Conservation (phyloP, 257 asterid genomes). For the Buddleja alternifolia region DNA sequence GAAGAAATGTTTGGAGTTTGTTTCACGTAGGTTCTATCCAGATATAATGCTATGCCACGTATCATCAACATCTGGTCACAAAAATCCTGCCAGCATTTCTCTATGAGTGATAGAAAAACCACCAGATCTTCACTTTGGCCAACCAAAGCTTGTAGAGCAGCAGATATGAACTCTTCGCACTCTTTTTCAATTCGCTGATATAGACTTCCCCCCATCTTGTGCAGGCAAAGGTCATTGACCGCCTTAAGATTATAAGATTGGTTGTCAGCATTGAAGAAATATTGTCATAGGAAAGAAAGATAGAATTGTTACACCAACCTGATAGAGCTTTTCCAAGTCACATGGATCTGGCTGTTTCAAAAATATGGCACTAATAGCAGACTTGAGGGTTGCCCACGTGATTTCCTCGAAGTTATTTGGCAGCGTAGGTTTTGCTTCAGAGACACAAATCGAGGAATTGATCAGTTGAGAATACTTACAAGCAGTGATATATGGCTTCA, state of each 20-base stretch:
- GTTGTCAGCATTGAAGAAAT: constrained; percentile 24
- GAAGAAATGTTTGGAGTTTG: constrained; percentile 86
- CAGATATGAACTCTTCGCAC: constrained; percentile 57
- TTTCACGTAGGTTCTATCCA: constrained; percentile 95
- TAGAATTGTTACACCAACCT: constrained; percentile 34
- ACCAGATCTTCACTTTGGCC: constrained; percentile 71
- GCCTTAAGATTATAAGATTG: constrained; percentile 41
- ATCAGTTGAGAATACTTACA: constrained; percentile 13
- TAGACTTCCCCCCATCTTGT: constrained; percentile 74
- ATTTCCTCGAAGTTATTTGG: constrained; percentile 68
- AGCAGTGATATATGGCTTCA: not conserved
- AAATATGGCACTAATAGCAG: constrained; percentile 67
- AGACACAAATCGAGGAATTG: constrained; percentile 17
- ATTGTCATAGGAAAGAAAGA: constrained; percentile 13
- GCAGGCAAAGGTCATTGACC: constrained; percentile 68
- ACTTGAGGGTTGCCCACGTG: constrained; percentile 67
- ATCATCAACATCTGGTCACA: constrained; percentile 72
- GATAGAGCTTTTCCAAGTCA: constrained; percentile 72
- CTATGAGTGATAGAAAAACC: constrained; percentile 69
- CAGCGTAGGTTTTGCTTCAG: constrained; percentile 61
- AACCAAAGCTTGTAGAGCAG: constrained; percentile 58
- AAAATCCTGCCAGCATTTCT: constrained; percentile 63
- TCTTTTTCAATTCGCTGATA: constrained; percentile 66
- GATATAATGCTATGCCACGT: constrained; percentile 40
- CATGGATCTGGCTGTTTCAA: constrained; percentile 72